Evolutionary conservation across 1,284 basidiomycete genomes (phyloP).

Genomic region (Athelia psychrophila): DNA sequence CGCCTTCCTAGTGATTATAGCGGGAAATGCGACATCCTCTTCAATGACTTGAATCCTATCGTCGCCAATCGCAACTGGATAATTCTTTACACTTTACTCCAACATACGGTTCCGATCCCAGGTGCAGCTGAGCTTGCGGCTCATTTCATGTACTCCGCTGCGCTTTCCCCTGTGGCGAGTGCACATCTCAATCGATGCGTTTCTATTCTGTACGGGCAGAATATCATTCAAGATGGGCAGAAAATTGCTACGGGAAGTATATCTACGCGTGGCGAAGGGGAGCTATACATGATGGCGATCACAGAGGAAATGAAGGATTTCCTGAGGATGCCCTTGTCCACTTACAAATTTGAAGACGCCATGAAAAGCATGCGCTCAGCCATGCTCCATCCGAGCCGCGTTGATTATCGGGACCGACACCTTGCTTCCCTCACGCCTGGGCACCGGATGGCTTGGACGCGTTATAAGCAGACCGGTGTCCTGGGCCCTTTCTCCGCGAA

Average conservation of each 20-base stretch:
- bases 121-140: slow-evolving; percentile 21
- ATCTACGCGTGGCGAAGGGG: slow-evolving; percentile 10
- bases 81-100: slow-evolving; percentile 19
- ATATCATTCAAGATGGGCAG: neutral
- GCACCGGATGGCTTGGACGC: neutral
- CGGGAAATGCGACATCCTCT: slow-evolving; percentile 20
- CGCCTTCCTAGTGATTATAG: slow-evolving; percentile 18
- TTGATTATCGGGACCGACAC: neutral
- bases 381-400: too few relatives aligned
- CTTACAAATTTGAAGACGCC: too few relatives aligned
- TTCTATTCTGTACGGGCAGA: slow-evolving; percentile 10
- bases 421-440: neutral
- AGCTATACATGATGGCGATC: too few relatives aligned
- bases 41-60: slow-evolving; percentile 19
- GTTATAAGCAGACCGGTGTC: neutral
- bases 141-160: slow-evolving; percentile 23
- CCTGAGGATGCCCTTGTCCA: too few relatives aligned
- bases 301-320: too few relatives aligned
- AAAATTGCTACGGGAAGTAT: slow-evolving; percentile 31
- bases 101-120: slow-evolving; percentile 15
- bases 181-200: slow-evolving; percentile 12
- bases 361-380: too few relatives aligned
- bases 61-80: slow-evolving; percentile 19
- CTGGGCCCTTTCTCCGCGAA: neutral
- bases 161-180: slow-evolving; percentile 15